Evolutionary conservation across 495 filamentous ascomycete species (phyloP), one percentile per base, ranked within the genome.

Genomic region (Annulohypoxylon stygium): DNA sequence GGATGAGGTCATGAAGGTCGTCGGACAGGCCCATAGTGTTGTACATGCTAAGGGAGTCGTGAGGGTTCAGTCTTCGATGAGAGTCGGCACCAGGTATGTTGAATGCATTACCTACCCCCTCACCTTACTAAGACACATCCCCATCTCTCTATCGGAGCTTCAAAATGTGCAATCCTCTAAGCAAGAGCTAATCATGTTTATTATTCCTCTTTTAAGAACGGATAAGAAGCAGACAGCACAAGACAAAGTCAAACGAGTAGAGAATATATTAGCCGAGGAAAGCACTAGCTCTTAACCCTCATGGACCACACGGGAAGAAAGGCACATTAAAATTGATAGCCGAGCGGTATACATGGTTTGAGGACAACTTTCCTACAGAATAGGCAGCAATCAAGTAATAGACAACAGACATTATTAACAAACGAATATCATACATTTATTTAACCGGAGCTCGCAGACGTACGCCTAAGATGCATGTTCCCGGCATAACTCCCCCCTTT

Each of bases 11-110:
- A 94, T 96, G 87, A 86, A 82, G 63, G 86, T 97, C 14, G 94
- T 99, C 79, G 96, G 96, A 5, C 93, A 97, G 81, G 93, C 93
- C 14, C 96, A 99, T 82, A 88, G 86, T 4, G 81, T 96, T 48
- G 87, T 99, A 33, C 96, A 98, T 77, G 83, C 90, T 72, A 90
- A 89, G 58, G 96, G 95, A 30, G 88, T 94, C 57, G 85, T 93
- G 61, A 81, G 96, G 25, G 91, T 98, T 33, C 96, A 99, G 83
- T 92, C 89, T 45, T 93, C 96, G 80, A 97, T 98, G 80, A 86
- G 95, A 2, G 89, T 92, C 53, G 96, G 96, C 5, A 91, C 92
- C 61, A 91, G 93, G 93, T 95, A 78, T 70, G 84, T 80, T n/a
- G 37, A 51, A 20, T 30, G 69, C 16, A n/a, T 11, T 4, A 23